phyloP scores from a whole-genome alignment of 257 asterid genomes.

The Striga asiatica region DNA sequence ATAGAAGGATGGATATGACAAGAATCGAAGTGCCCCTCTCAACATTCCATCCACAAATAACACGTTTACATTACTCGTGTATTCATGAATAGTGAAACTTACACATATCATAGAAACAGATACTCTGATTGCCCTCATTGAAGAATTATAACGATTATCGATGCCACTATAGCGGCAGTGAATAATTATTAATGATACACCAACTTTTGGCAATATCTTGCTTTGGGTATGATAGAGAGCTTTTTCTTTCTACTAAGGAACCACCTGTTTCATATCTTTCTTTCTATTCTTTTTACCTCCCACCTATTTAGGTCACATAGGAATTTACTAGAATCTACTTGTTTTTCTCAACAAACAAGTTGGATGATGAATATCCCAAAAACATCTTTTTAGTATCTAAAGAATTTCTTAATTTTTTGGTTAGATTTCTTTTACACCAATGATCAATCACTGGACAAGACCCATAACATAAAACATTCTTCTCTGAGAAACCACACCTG shows the following conservation, averaged over 20 bases:
- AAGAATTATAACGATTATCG: no score
- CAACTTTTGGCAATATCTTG: not conserved
- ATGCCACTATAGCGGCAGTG: no score
- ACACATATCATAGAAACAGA: no score
- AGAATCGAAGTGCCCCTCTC: not conserved
- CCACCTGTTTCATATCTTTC: not conserved
- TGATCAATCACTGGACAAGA: conserved; percentile 5
- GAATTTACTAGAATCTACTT: not conserved
- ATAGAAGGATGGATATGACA: no score
- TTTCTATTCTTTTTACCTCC: not conserved
- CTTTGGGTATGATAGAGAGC: not conserved
- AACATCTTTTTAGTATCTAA: not conserved
- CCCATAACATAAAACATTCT: not conserved
- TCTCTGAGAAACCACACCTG: conserved; percentile 44
- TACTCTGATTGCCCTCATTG: no score
- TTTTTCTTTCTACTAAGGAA: no score
- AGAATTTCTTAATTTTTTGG: not conserved
- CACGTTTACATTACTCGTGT: no score
- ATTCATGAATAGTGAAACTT: no score
- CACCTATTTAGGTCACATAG: not conserved
- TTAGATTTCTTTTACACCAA: not conserved
- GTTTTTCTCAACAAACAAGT: conserved; percentile 5
- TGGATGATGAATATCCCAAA: not conserved
- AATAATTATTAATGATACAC: no score
- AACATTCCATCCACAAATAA: no score